These are phyloP conservation scores for Ampelomyces quisqualis DNA, from an alignment of 2,329 filamentous ascomycete species.

Conservation along the genomic window DNA sequence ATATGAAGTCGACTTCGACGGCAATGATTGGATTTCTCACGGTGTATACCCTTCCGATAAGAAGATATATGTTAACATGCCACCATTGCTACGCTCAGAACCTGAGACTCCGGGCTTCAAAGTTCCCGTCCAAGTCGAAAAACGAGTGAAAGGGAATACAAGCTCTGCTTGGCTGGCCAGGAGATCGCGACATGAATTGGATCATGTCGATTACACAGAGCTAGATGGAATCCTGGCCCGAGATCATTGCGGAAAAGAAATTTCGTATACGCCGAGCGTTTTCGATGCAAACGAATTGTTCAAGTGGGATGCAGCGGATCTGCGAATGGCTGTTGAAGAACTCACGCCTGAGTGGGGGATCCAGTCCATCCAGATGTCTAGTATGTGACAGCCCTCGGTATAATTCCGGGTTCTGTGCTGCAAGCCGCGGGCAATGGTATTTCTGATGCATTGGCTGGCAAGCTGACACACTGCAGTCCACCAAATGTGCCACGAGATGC, in stretches of 20 bases:
- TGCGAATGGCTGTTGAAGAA: constrained; percentile 28
- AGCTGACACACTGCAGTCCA: constrained; percentile 46
- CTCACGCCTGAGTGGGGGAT: constrained; percentile 14
- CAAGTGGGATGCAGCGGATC: constrained; percentile 44
- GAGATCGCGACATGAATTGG: constrained; percentile 53
- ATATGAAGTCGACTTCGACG: constrained; percentile 17
- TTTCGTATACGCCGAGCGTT: constrained; percentile 60
- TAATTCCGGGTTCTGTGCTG: no score
- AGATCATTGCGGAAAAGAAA: constrained; percentile 59
- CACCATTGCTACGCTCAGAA: constrained; percentile 2
- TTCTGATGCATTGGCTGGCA: not conserved
- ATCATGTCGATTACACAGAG: constrained; percentile 58
- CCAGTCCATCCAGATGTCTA: constrained; percentile 41
- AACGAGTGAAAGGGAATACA: constrained; percentile 18
- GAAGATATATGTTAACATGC: constrained; percentile 12
- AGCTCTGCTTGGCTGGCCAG: constrained; percentile 65
- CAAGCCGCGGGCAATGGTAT: no score
- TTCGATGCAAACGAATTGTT: constrained; percentile 51
- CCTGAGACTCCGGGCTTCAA: not conserved
- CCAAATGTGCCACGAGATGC: constrained; percentile 67
- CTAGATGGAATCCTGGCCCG: constrained; percentile 62
- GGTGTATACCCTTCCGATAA: constrained; percentile 14
- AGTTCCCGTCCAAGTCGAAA: constrained; percentile 11
- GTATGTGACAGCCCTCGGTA: constrained; percentile 26
- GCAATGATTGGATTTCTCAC: constrained; percentile 10